A percentile compares a stretch with the other conserved stretches of the same genome.
These are phyloP conservation scores for Tolypocladium amazonense DNA, from an alignment of 2,329 filamentous ascomycete species.

Conservation along the genomic window DNA sequence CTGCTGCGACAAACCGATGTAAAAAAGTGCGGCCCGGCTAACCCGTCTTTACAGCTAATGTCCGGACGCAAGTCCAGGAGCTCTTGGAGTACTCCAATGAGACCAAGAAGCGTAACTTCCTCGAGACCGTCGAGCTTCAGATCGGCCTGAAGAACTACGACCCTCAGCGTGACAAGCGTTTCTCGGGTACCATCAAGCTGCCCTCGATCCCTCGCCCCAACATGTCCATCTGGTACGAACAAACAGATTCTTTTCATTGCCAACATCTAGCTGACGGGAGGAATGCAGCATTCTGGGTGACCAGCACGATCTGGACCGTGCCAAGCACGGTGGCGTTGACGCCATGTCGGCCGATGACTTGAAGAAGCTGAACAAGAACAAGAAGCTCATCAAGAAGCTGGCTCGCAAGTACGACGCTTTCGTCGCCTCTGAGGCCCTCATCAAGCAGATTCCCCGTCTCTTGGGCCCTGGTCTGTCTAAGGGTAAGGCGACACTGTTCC, in stretches of 20 bases:
- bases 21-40: constrained; percentile 15
- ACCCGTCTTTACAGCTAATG: constrained; percentile 52
- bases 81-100: constrained; percentile 89
- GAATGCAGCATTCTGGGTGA: constrained; percentile 48
- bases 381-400: constrained; percentile 99
- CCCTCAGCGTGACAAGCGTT: constrained; percentile 99
- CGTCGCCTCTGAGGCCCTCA: constrained; percentile 89
- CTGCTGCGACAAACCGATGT: neutral
- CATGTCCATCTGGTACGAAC: constrained; percentile 62
- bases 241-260: constrained; percentile 8
- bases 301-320: constrained; percentile 98
- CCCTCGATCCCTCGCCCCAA: constrained; percentile 82
- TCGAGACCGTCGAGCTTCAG: constrained; percentile 85
- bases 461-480: constrained; percentile 97
- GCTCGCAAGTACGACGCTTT: constrained; percentile 99
- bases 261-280: constrained; percentile 11
- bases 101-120: constrained; percentile 97
- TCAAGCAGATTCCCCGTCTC: constrained; percentile 99
- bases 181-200: constrained; percentile 97
- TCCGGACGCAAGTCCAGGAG: constrained; percentile 87
- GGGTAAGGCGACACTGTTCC: constrained; percentile 47
- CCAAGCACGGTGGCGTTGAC: constrained; percentile 97
- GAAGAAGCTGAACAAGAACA: constrained; percentile 99
- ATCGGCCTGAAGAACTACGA: constrained; percentile 99
- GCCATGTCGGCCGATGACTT: constrained; percentile 97